Evolutionary conservation across 345 rosid species (phyloP), one percentile per base, ranked within the genome.

Genomic region (Boechera retrofracta): DNA sequence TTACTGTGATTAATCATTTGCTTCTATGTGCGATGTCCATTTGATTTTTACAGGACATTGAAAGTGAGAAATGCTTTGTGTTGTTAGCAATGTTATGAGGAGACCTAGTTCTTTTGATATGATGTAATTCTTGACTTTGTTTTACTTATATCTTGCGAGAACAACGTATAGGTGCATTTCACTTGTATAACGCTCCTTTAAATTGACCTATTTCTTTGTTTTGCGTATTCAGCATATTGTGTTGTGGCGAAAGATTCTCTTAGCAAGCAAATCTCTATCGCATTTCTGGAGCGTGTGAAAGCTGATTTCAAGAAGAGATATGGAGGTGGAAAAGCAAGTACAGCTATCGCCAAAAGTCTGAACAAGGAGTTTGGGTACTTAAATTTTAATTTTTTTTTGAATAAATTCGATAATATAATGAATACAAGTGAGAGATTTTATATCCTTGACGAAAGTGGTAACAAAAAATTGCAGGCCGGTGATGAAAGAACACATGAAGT

Each of bases 401-500:
- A 35, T 2, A 21, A 8, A 21, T 33, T 44, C 1, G 6, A 57
- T 7, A 12, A 11, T 64, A 21, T 56, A 41, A 2, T 36, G 66
- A 36, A 36, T 26, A 38, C 7, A 63, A 12, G 64, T 4, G 48
- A 57, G 15, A 16, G 68, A 65, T 18, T 21, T 35, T 5, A 44
- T 35, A n/a, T 29, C 39, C 21, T 42, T 70, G 48, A 31, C 5
- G 3, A 33, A 38, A 39, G 0, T 76, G 13, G 36, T 53, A 8
- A 38, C 7, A 7, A 7, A 44, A 66, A 77, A 73, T 48, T 80
- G 66, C 90, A 95, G 98, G 85, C 96, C 94, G 67, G 45, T 88
- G 15, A 90, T 95, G 97, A 92, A 90, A 82, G 98, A 92, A 80
- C 99, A 95, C 84, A 94, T 94, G 99, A 89, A 90, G 74, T 90